Base-by-base conservation (phyloP, 176 grass and related monocot species). In the Oryza longistaminata region DNA sequence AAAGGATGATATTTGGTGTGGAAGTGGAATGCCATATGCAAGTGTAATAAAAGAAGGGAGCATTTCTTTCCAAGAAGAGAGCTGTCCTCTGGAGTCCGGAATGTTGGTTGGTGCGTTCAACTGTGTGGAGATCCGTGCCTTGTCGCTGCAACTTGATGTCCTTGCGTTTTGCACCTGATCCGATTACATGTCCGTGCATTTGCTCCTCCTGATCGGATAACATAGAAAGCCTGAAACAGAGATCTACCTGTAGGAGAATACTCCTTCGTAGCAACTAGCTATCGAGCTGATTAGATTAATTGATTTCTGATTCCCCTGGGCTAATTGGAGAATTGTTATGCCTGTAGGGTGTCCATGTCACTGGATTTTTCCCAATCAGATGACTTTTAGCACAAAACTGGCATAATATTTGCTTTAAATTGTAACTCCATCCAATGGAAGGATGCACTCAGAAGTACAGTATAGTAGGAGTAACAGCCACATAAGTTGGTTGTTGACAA, bases 31-130 rank as follows among this genome's bases (percentile, higher is more conserved):
- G 27, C 29, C 27, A 29, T 70, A 29, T 70, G 37, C 60, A 74
- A 42, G 68, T 43, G 25, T 21, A 7, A 37, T 46, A 31, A 42
- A n/a, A 4, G 3, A 19, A 52, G 7, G 25, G 2, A 9, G 11
- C 26, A n/a, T 68, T 49, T 64, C 49, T 75, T 21, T 34, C 11
- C 88, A 70, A 27, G 79, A 79, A 34, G 49, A 34, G 49, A 73
- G 2, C 43, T 13, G 62, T 67, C 46, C 2, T 11, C 58, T 68
- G 4, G 62, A 75, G 39, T 21, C 21, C 15, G 17, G 71, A 21
- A 40, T 71, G 67, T 29, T 29, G 53, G 35, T 66, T 66, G 69
- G 49, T 76, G 64, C 71, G n/a, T 66, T 34, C n/a, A 73, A 42
- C 53, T 31, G 34, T 61, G 60, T 52, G 76, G 25, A 44, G 35